Conservation (phyloP, 2,329 filamentous ascomycete genomes). For the Chaetomium strumarium region DNA sequence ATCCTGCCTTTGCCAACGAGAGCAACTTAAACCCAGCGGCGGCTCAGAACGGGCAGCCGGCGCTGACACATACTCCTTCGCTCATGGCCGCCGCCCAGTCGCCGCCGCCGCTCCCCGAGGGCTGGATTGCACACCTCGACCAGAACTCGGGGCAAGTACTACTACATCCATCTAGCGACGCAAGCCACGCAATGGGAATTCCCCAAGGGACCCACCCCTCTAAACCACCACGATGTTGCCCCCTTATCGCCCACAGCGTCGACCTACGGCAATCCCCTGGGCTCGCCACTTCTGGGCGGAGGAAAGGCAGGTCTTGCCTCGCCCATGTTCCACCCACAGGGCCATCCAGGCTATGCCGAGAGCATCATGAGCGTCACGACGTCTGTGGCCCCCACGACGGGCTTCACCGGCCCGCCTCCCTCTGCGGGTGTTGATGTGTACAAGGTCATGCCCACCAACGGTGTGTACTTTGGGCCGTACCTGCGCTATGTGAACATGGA, state of each 20-base stretch:
- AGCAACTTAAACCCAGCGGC: slow-evolving; percentile 48
- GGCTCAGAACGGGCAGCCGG: slow-evolving; percentile 41
- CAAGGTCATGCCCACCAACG: slow-evolving; percentile 87
- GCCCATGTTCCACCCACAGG: slow-evolving; percentile 76
- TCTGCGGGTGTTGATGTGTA: slow-evolving; percentile 89
- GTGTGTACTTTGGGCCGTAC: slow-evolving; percentile 96
- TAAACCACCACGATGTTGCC: slow-evolving; percentile 72
- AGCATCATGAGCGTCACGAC: slow-evolving; percentile 78
- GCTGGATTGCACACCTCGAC: slow-evolving; percentile 96
- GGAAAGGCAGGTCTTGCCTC: slow-evolving; percentile 67
- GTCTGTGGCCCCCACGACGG: slow-evolving; percentile 67
- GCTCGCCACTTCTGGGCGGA: slow-evolving; percentile 60
- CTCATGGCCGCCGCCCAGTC: slow-evolving; percentile 61
- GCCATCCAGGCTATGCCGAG: slow-evolving; percentile 70
- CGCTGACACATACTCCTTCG: slow-evolving; percentile 41
- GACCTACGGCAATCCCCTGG: slow-evolving; percentile 67
- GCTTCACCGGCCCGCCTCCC: slow-evolving; percentile 84
- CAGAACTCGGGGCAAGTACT: slow-evolving; percentile 95
- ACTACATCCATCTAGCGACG: slow-evolving; percentile 93
- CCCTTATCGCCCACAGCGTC: slow-evolving; percentile 79
- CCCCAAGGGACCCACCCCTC: slow-evolving; percentile 86
- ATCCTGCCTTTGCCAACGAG: slow-evolving; percentile 76
- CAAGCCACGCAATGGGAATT: slow-evolving; percentile 99
- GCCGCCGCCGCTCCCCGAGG: slow-evolving; percentile 89
- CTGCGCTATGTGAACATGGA: slow-evolving; percentile 97